These are phyloP conservation scores for Vitis hybrid DNA, from an alignment of 177 flowering plant species.

Conservation along the genomic window DNA sequence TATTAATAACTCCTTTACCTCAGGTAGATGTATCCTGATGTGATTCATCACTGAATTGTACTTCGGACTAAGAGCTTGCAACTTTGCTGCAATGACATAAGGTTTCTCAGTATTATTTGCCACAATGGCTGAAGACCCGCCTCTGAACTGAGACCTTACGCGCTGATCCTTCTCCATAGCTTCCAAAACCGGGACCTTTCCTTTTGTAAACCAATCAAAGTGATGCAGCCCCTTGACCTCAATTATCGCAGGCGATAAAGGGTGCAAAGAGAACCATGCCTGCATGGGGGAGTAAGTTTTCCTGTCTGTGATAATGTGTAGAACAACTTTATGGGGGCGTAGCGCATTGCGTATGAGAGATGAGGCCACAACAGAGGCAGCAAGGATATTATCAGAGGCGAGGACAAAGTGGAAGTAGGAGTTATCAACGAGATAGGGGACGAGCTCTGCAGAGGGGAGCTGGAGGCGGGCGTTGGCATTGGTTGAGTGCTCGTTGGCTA, in stretches of 20 bases:
- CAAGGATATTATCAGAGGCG: slow-evolving; percentile 89
- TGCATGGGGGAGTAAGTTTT: slow-evolving; percentile 92
- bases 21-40: slow-evolving; percentile 84
- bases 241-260: slow-evolving; percentile 70
- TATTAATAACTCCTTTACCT: slow-evolving; percentile 42
- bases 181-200: slow-evolving; percentile 90
- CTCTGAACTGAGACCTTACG: slow-evolving; percentile 76
- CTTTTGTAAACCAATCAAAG: slow-evolving; percentile 92
- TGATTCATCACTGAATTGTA: slow-evolving; percentile 94
- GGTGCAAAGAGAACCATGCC: slow-evolving; percentile 92
- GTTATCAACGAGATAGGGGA: slow-evolving; percentile 86
- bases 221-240: slow-evolving; percentile 95
- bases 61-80: slow-evolving; percentile 95
- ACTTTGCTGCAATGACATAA: slow-evolving; percentile 74
- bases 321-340: slow-evolving; percentile 64
- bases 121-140: slow-evolving; percentile 85
- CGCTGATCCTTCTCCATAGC: slow-evolving; percentile 93
- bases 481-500: slow-evolving; percentile 81
- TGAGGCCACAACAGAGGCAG: slow-evolving; percentile 80
- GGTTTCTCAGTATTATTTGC: slow-evolving; percentile 75
- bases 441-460: slow-evolving; percentile 75
- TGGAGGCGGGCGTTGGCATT: slow-evolving; percentile 90
- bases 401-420: slow-evolving; percentile 83
- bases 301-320: slow-evolving; percentile 85
- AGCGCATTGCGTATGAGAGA: slow-evolving; percentile 69